Percentiles rank a stretch among this genome's conserved stretches.
phyloP scores from a whole-genome alignment of 1,284 basidiomycete species.

The Moesziomyces sp. region DNA sequence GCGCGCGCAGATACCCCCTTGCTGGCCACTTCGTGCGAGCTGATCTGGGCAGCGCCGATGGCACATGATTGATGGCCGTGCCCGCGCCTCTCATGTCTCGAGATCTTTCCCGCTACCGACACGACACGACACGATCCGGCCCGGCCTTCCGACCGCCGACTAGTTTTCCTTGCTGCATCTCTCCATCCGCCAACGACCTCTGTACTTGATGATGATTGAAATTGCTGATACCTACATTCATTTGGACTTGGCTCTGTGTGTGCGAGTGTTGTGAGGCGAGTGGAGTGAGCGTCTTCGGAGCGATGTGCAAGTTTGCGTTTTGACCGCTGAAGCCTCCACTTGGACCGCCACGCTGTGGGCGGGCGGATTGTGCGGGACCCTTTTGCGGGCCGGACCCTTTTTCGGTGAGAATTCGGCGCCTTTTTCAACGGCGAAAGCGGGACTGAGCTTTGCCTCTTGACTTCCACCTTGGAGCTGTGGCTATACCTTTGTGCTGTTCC shows the following conservation, averaged over 20 bases:
- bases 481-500: too few relatives aligned
- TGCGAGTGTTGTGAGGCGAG: background rate
- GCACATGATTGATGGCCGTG: slow-evolving; percentile 34
- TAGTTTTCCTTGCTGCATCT: background rate
- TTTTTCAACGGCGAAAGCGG: too few relatives aligned
- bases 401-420: too few relatives aligned
- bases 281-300: background rate
- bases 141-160: slow-evolving; percentile 1
- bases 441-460: too few relatives aligned
- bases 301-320: too few relatives aligned
- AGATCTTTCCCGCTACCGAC: background rate
- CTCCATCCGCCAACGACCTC: background rate
- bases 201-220: slow-evolving; percentile 1
- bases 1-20: slow-evolving; percentile 7
- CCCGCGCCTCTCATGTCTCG: slow-evolving; percentile 31
- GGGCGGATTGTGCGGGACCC: too few relatives aligned
- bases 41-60: background rate
- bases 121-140: background rate
- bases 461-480: too few relatives aligned
- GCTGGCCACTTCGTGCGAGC: slow-evolving; percentile 4
- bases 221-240: slow-evolving; percentile 9
- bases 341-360: too few relatives aligned
- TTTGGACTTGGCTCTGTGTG: background rate
- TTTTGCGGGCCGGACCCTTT: too few relatives aligned
- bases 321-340: too few relatives aligned